Evolutionary conservation across 148 eudicot species (phyloP).

Genomic region (Persicaria tinctoria): DNA sequence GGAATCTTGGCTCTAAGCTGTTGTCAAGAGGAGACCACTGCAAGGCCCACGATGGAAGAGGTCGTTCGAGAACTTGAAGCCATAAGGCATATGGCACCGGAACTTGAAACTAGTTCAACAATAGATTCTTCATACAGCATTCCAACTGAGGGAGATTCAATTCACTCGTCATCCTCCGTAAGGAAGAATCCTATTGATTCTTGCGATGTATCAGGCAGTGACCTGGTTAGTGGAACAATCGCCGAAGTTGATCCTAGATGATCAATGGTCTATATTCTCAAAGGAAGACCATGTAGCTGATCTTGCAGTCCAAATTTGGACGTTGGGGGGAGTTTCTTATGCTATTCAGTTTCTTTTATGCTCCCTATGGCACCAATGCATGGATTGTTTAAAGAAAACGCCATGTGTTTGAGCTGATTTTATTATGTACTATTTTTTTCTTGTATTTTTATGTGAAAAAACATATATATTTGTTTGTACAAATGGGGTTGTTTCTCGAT

Average conservation of each 20-base stretch:
- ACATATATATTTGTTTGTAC: no score
- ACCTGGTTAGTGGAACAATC: constrained; percentile 35
- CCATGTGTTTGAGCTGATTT: no score
- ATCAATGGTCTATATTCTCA: neutral
- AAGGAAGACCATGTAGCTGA: no score
- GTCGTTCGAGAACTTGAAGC: constrained; percentile 73
- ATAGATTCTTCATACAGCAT: constrained; percentile 22
- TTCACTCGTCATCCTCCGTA: neutral
- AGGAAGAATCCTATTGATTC: constrained; percentile 15
- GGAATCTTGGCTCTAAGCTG: constrained; percentile 50
- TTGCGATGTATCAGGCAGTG: constrained; percentile 39
- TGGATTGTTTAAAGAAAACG: no score
- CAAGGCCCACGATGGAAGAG: constrained; percentile 65
- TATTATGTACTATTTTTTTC: no score
- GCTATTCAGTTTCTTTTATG: no score
- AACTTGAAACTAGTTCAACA: neutral
- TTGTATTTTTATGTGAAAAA: no score
- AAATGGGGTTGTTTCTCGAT: no score
- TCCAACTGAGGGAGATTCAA: neutral
- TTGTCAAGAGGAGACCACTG: constrained; percentile 45
- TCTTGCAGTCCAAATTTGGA: no score
- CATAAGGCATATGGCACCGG: constrained; percentile 32
- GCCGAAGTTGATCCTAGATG: constrained; percentile 20
- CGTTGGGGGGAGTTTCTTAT: no score
- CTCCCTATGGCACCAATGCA: no score